Percentiles rank a stretch among this genome's conserved stretches.
phyloP scores from a whole-genome alignment of 192 early-diverging fungal species.

The Phycomyces nitens region DNA sequence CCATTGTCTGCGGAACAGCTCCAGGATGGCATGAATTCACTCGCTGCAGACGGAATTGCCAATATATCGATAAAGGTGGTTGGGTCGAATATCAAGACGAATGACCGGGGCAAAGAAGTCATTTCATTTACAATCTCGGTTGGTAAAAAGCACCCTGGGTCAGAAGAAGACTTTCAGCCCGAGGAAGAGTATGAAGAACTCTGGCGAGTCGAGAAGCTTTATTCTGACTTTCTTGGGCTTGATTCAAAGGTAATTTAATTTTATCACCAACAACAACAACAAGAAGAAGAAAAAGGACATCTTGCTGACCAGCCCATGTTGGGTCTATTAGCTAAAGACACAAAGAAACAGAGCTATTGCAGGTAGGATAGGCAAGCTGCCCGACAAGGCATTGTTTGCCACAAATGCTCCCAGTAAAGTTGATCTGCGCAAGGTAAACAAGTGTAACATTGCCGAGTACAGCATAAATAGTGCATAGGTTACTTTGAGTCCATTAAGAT shows the following conservation, averaged over 20 bases:
- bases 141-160: slow-evolving; percentile 27
- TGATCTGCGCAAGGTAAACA: slow-evolving; percentile 72
- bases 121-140: slow-evolving; percentile 53
- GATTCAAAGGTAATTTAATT: slow-evolving; percentile 65
- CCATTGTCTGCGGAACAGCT: background rate
- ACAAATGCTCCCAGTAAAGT: slow-evolving; percentile 79
- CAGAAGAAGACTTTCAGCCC: slow-evolving; percentile 24
- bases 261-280: no score
- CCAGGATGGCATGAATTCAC: background rate
- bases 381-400: slow-evolving; percentile 81
- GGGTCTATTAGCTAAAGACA: slow-evolving; percentile 7
- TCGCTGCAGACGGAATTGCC: background rate
- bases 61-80: slow-evolving; percentile 9
- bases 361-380: slow-evolving; percentile 66
- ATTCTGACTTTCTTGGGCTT: slow-evolving; percentile 80
- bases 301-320: background rate
- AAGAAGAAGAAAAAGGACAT: no score
- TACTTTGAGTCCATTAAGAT: background rate
- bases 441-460: background rate
- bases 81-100: slow-evolving; percentile 43
- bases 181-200: slow-evolving; percentile 47
- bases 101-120: slow-evolving; percentile 74
- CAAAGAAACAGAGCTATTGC: slow-evolving; percentile 21
- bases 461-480: background rate
- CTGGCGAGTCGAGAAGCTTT: slow-evolving; percentile 87